Base-by-base conservation (phyloP, 73 alveolate species). In the Durusdinium trenchii region DNA sequence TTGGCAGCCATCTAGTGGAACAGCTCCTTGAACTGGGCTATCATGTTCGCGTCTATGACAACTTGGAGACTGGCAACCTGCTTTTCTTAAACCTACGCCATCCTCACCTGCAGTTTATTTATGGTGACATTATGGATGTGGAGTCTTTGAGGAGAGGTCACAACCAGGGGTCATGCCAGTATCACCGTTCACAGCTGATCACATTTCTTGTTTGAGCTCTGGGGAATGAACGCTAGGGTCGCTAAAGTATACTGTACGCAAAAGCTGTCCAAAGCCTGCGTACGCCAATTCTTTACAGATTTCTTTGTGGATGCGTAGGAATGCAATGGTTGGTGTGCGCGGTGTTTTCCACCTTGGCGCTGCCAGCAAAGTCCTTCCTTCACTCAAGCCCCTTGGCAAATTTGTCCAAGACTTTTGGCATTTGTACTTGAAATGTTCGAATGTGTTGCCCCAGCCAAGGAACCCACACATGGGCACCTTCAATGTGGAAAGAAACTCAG, bases 1-100 rank as follows among this genome's bases (percentile, higher is more conserved):
- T 99, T 5, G 99, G 99, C 32, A 97, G 99, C 73, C 99, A 99
- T 94, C 95, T 99, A 46, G 99, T 99, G 23, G 99, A 94, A 97
- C 76, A 99, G 87, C 85, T 99, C 61, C 97, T 99, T 98, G 94
- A 97, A 4, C 99, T 99, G 94, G 99, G 99, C 28, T 99, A 99
- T 90, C 92, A 76, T n/a, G 99, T 99, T 32, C 87, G 99, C 7
- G 99, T 99, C 78, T 99, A 99, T 40, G 99, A 99, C 99, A 99
- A 99, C 97, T 96, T 99, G 94, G 99, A 99, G 81, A 99, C 99
- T 35, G 99, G 99, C 45, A 91, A 91, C 78, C 89, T 91, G 51
- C 98, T 46, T 35, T 91, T 91, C 60, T 57, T 91, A 89, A 46
- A 91, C 89, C 60, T 91, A 47, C 87, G 98, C 42, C 98, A 91